Base-by-base conservation (phyloP, 768 basidiomycete genomes). In the Tricholoma matsutake region DNA sequence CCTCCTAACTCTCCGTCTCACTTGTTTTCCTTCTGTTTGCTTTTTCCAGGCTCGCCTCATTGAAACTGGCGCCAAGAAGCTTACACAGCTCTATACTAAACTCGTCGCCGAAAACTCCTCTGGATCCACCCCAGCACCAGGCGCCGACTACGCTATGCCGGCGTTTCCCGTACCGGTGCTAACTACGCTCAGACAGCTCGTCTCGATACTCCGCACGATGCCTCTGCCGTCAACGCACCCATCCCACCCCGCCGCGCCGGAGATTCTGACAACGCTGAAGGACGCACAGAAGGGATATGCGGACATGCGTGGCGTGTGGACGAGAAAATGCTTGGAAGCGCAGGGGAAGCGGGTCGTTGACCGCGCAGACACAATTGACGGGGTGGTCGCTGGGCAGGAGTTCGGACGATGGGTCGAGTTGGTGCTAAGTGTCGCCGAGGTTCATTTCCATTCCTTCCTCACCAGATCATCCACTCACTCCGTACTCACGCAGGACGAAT, bases 31-130 rank as follows among this genome's bases (percentile, higher is more conserved):
- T n/a, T n/a, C n/a, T 35, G 60, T 32, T 14, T 54, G 7, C 47
- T 61, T 54, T 61, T 54, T 34, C 14, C 62, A 77, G 80, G 88
- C 89, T n/a, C 84, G 88, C 43, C 81, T 94, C 4, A 78, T 93
- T 8, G 91, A 93, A 75, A 90, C 90, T 1, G 92, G 92, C 7
- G 85, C 86, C 5, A 92, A 92, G 77, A 92, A 92, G 68, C 78
- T 94, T 9, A 81, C 86, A 0, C 91, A 92, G 66, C 73, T 92
- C 11, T 94, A 89, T 69, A 94, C 91, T n/a, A 92, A 91, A 67
- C 79, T 90, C 32, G 89, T 92, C n/a, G 92, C 92, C 2, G 91
- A 92, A 74, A 89, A 85, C 25, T 93, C 90, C 1, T 88, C 91
- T 3, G 91, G 91, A 29, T 78, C 81, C n/a, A 85, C 87, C 5